Base-by-base conservation (phyloP, 2,329 filamentous ascomycete genomes). In the Rosellinia necatrix region DNA sequence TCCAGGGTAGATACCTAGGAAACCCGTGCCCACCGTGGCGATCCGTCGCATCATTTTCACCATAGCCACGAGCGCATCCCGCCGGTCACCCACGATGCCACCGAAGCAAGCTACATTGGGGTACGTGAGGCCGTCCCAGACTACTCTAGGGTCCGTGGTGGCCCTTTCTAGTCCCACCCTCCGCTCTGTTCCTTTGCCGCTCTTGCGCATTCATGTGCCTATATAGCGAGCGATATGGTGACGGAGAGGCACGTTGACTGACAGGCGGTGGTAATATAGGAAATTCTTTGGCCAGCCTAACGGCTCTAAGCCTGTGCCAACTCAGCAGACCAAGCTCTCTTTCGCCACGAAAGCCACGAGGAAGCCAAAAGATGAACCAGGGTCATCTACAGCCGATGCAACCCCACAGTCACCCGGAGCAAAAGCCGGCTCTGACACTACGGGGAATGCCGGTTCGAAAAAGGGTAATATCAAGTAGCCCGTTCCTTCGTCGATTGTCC, bases 221-320 rank as follows among this genome's bases (percentile, higher is more conserved):
- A 38, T 8, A 44, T 32, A 35, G 13, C 6, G 8, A 12, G n/a
- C n/a, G n/a, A n/a, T n/a, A n/a, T n/a, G n/a, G n/a, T n/a, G n/a
- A n/a, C n/a, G n/a, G n/a, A 24, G 12, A 30, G 32, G 6, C 1
- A 15, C 17, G 42, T 47, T 19, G 22, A 30, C 58, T 53, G 53
- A 60, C 55, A 64, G 44, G 60, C 40, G 12, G 21, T 57, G 42
- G 62, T 49, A 3, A 38, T 59, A 53, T 62, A 97, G 93, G 59
- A 94, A 93, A 71, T 97, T 96, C 76, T 96, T 97, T 70, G 85
- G 85, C 17, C 81, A 84, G 37, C 79, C 82, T 22, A 84, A 84
- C 66, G 87, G 85, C 47, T 72, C 80, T 4, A 82, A 81, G 64
- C 73, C 81, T 0, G 76, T 82, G 15, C 83, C 85, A 10, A 80